phyloP scores from a whole-genome alignment of 2,329 filamentous ascomycete species.

The Cladorrhinum sp. region DNA sequence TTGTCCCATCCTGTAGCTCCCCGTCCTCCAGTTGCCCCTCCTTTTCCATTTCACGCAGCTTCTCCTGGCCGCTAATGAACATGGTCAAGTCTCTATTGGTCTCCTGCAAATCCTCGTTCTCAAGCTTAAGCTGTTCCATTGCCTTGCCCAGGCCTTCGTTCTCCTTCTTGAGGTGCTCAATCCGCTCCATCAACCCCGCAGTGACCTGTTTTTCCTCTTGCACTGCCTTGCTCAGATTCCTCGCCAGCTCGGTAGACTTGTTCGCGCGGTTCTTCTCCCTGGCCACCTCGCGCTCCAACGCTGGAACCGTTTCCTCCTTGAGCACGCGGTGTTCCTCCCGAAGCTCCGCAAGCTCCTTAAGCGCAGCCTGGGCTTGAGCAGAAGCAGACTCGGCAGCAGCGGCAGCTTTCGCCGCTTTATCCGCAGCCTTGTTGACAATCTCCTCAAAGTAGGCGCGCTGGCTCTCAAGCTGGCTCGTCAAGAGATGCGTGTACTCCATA shows the following conservation, averaged over 20 bases:
- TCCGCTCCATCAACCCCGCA: slow-evolving; percentile 76
- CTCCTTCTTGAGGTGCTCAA: slow-evolving; percentile 68
- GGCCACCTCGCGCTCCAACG: slow-evolving; percentile 69
- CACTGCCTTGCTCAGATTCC: slow-evolving; percentile 69
- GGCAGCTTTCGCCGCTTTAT: slow-evolving; percentile 78
- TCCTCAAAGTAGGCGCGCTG: slow-evolving; percentile 95
- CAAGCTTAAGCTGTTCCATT: slow-evolving; percentile 64
- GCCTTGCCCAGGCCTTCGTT: slow-evolving; percentile 57
- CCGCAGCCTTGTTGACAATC: slow-evolving; percentile 79
- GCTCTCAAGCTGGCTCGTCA: slow-evolving; percentile 88
- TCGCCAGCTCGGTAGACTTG: slow-evolving; percentile 72
- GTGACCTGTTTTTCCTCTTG: slow-evolving; percentile 86
- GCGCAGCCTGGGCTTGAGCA: slow-evolving; percentile 46
- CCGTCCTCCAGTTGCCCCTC: slow-evolving; percentile 59
- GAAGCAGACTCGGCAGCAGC: slow-evolving; percentile 63
- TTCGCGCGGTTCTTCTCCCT: slow-evolving; percentile 65
- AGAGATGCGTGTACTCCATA: slow-evolving; percentile 89
- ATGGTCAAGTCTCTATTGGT: slow-evolving; percentile 84
- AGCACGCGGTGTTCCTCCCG: slow-evolving; percentile 53
- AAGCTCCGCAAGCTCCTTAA: slow-evolving; percentile 50
- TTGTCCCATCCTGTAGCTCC: slow-evolving; percentile 71
- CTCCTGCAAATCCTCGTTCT: slow-evolving; percentile 74
- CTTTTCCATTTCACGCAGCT: slow-evolving; percentile 67
- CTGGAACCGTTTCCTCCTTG: slow-evolving; percentile 55
- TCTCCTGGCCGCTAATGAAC: slow-evolving; percentile 82